These are phyloP conservation scores for Chytridium lagenaria DNA, from an alignment of 371 early-diverging fungal species.

Conservation along the genomic window DNA sequence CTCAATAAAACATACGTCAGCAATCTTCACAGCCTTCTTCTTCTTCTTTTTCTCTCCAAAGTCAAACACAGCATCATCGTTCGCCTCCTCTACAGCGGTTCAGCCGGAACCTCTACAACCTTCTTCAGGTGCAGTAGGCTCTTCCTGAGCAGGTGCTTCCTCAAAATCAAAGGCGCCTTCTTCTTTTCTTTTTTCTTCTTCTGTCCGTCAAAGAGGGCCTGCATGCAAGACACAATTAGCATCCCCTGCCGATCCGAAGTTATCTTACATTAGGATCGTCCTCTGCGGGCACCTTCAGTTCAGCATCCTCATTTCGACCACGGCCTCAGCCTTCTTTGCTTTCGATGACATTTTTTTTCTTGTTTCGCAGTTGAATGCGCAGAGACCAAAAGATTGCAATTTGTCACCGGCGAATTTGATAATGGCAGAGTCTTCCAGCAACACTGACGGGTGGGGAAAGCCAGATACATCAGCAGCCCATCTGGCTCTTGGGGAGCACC, in stretches of 20 bases:
- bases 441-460: constrained; percentile 8
- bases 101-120: neutral
- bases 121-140: constrained; percentile 32
- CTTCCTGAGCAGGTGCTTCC: constrained; percentile 35
- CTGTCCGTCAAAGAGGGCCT: constrained; percentile 40
- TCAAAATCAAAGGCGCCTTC: constrained; percentile 21
- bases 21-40: constrained; percentile 67
- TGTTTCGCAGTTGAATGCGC: neutral
- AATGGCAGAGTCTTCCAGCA: neutral
- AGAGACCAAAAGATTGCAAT: neutral
- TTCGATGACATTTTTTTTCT: constrained; percentile 47
- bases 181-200: constrained; percentile 45
- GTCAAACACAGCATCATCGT: constrained; percentile 73
- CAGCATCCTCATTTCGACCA: constrained; percentile 37
- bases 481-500: constrained; percentile 8
- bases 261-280: constrained; percentile 13
- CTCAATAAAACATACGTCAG: constrained; percentile 27
- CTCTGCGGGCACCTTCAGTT: constrained; percentile 12
- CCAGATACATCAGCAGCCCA: neutral
- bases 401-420: neutral
- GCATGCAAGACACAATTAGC: too few species aligned
- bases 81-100: constrained; percentile 46
- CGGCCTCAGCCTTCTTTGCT: constrained; percentile 70
- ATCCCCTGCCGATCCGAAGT: neutral
- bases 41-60: constrained; percentile 92